Conservation (phyloP, 495 filamentous ascomycete genomes). For the Glarea lozoyensis region DNA sequence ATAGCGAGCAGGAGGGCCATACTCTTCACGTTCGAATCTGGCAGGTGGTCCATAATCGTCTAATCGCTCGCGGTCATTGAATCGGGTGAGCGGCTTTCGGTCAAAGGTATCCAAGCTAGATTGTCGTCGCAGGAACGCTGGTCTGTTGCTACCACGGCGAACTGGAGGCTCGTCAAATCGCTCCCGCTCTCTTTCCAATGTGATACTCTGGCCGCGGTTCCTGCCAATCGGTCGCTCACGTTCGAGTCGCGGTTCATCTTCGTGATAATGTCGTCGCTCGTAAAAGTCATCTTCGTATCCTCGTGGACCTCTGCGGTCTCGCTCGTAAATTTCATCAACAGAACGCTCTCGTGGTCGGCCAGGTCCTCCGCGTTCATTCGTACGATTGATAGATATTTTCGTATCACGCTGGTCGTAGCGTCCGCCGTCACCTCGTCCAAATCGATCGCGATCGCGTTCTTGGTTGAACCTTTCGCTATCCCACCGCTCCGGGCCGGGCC, state of each 20-base stretch:
- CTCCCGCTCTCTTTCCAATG: constrained; percentile 41
- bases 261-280: constrained; percentile 38
- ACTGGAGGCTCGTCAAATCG: constrained; percentile 23
- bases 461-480: constrained; percentile 21
- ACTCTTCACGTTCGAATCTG: constrained; percentile 36
- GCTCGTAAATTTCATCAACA: constrained; percentile 25
- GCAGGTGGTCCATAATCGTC: constrained; percentile 36
- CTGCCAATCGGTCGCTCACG: constrained; percentile 28
- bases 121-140: constrained; percentile 54
- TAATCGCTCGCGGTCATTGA: constrained; percentile 35
- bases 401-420: constrained; percentile 18
- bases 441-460: constrained; percentile 32
- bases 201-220: constrained; percentile 17
- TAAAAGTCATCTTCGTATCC: constrained; percentile 40
- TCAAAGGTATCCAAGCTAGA: constrained; percentile 68
- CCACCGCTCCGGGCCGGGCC: constrained; percentile 15
- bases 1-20: constrained; percentile 18
- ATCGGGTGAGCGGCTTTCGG: constrained; percentile 45
- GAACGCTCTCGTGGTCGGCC: constrained; percentile 20
- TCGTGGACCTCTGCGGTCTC: constrained; percentile 26
- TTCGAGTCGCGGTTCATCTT: constrained; percentile 44
- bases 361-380: background rate
- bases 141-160: constrained; percentile 35
- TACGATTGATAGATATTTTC: constrained; percentile 3
- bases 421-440: constrained; percentile 21